phyloP scores from a whole-genome alignment of 805 yeast species.

The Lipomyces kockii region DNA sequence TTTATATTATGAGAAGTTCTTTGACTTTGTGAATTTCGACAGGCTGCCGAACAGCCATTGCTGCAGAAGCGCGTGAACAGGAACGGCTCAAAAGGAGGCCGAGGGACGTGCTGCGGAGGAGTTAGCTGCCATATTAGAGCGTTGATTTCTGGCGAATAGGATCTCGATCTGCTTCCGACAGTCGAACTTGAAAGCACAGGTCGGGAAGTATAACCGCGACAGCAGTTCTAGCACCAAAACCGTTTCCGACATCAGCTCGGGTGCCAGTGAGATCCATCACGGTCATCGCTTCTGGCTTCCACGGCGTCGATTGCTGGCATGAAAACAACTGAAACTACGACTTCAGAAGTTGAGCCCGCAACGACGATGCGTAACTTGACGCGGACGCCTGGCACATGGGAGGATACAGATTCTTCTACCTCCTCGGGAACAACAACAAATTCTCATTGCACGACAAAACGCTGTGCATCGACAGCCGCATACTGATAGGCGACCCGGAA shows the following conservation, averaged over 20 bases:
- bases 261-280: neutral
- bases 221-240: neutral
- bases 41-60: slow-evolving; percentile 16
- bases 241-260: neutral
- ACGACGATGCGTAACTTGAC: neutral
- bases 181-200: slow-evolving; percentile 6
- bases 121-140: neutral
- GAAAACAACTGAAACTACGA: neutral
- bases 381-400: slow-evolving; percentile 31
- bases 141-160: slow-evolving; percentile 12
- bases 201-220: neutral
- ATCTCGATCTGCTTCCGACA: slow-evolving; percentile 23
- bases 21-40: slow-evolving; percentile 40
- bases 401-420: slow-evolving; percentile 5
- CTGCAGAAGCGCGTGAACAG: slow-evolving; percentile 27
- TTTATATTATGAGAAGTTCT: slow-evolving; percentile 36
- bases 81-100: slow-evolving; percentile 18
- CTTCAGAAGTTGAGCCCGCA: neutral
- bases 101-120: slow-evolving; percentile 21
- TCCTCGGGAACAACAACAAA: neutral
- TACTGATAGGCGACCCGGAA: slow-evolving; percentile 23
- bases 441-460: neutral
- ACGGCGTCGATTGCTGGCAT: slow-evolving; percentile 5
- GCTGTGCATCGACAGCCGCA: slow-evolving; percentile 1
- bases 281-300: neutral